phyloP scores from a whole-genome alignment of 177 flowering plant genomes.

The Telopea speciosissima region DNA sequence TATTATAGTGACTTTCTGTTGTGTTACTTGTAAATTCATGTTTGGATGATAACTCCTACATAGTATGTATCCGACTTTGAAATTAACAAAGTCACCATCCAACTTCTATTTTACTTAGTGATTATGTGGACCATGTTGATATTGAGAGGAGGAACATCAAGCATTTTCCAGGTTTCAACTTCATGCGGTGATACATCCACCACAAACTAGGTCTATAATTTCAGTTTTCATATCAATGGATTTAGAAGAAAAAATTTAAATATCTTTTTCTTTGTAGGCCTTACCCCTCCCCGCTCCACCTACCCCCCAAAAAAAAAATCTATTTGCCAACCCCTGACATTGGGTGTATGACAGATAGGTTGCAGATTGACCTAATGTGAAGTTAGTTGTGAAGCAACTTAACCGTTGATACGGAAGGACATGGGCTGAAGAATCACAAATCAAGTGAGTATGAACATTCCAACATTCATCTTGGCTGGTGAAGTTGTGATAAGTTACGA shows the following conservation, averaged over 20 bases:
- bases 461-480: slow-evolving; percentile 4
- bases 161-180: not conserved
- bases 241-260: not conserved
- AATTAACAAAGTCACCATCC: too few species aligned
- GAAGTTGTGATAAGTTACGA: slow-evolving; percentile 2
- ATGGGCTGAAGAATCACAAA: not conserved
- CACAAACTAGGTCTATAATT: not conserved
- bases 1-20: too few species aligned
- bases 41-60: too few species aligned
- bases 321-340: not conserved
- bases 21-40: too few species aligned
- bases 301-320: too few species aligned
- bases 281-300: too few species aligned
- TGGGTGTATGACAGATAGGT: not conserved
- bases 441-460: not conserved
- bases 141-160: too few species aligned
- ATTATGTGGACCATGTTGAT: not conserved
- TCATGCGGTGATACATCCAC: not conserved
- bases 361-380: slow-evolving; percentile 4
- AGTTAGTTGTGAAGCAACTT: not conserved
- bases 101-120: not conserved
- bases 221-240: not conserved
- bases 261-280: too few species aligned
- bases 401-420: not conserved
- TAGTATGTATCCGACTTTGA: too few species aligned